Percentiles rank a stretch among this genome's conserved stretches.
phyloP scores from a whole-genome alignment of 352 stramenopile species.

The Phytopythium litorale region DNA sequence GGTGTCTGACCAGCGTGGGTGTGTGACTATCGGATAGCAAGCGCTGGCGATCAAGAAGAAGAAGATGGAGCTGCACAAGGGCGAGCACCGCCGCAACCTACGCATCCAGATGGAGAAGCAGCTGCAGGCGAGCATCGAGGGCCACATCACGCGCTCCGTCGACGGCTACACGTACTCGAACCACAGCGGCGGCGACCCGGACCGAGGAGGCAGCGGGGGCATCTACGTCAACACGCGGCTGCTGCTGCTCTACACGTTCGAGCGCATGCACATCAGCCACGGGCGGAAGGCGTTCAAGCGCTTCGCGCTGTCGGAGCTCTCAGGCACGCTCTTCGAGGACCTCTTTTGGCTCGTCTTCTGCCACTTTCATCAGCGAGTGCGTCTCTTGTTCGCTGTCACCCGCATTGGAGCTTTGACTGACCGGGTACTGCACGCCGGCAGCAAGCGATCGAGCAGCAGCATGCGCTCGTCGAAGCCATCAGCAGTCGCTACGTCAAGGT shows the following conservation, averaged over 20 bases:
- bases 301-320: constrained; percentile 76
- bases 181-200: constrained; percentile 7
- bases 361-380: constrained; percentile 85
- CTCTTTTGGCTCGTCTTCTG: constrained; percentile 89
- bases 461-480: constrained; percentile 61
- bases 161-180: constrained; percentile 56
- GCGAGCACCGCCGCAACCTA: constrained; percentile 66
- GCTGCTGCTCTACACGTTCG: constrained; percentile 80
- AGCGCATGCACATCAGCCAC: constrained; percentile 71
- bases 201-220: constrained; percentile 10
- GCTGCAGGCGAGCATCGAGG: constrained; percentile 85
- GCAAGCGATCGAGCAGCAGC: constrained; percentile 57
- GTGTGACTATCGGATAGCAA: background rate
- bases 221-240: constrained; percentile 77
- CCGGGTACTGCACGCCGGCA: constrained; percentile 10
- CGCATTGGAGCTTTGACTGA: background rate
- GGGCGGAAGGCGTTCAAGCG: constrained; percentile 82
- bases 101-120: constrained; percentile 80
- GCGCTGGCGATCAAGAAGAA: constrained; percentile 58
- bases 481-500: constrained; percentile 81
- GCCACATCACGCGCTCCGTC: constrained; percentile 84
- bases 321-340: constrained; percentile 80
- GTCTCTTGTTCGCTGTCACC: background rate
- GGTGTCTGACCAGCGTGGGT: background rate
- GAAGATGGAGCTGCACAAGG: constrained; percentile 74